Conservation (phyloP, 768 basidiomycete species). For the Boletus eberwhitei region DNA sequence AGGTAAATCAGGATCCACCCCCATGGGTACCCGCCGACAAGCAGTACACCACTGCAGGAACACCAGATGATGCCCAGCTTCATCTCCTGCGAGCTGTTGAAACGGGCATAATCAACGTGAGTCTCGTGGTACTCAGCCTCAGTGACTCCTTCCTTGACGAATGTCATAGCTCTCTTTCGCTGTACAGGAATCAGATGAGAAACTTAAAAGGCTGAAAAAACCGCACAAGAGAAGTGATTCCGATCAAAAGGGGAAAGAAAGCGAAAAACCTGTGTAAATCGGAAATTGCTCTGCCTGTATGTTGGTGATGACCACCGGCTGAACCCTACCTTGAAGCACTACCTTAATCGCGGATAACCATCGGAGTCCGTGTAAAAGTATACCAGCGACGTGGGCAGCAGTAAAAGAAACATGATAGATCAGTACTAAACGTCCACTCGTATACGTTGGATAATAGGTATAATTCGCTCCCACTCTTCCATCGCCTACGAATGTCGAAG, state of each 20-base stretch:
- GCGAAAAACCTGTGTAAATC: conserved; percentile 4
- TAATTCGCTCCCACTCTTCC: conserved; percentile 97
- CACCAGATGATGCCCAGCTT: conserved; percentile 63
- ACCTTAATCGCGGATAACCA: conserved; percentile 4
- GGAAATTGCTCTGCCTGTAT: background rate
- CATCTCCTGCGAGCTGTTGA: conserved; percentile 78
- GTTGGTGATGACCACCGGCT: background rate
- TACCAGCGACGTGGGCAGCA: conserved; percentile 12
- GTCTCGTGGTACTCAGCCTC: conserved; percentile 15
- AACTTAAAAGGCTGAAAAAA: conserved; percentile 37
- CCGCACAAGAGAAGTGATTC: background rate
- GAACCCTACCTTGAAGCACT: background rate
- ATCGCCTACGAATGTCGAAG: conserved; percentile 55
- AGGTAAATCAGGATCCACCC: conserved; percentile 56
- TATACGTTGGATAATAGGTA: conserved; percentile 90
- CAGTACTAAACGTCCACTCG: conserved; percentile 76
- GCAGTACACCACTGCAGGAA: conserved; percentile 65
- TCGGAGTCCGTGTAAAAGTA: conserved; percentile 7
- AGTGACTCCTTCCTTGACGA: conserved; percentile 1
- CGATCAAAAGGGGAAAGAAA: conserved; percentile 11
- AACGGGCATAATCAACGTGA: conserved; percentile 77
- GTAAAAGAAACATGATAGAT: conserved; percentile 18
- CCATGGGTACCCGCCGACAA: conserved; percentile 77
- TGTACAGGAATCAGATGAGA: conserved; percentile 77
- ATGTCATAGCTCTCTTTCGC: conserved; percentile 60